Conservation (phyloP, 169 alveolate species). For the Cryptosporidium baileyi region DNA sequence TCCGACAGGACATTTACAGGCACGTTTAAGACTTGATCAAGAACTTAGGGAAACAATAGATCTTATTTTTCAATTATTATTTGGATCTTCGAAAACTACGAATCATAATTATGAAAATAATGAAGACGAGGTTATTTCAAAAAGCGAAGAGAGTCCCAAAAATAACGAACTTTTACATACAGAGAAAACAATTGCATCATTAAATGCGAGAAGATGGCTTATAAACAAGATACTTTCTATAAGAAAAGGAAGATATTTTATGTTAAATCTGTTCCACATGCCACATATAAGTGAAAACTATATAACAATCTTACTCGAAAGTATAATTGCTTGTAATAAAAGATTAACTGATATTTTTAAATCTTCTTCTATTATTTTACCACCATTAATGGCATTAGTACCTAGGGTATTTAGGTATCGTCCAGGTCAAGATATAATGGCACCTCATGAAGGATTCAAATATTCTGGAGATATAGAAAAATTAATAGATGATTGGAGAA, state of each 20-base stretch:
- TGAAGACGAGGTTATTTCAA: not conserved
- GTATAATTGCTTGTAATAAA: constrained; percentile 11
- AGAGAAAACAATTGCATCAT: constrained; percentile 7
- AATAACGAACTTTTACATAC: not conserved
- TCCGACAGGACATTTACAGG: constrained; percentile 67
- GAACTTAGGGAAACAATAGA: constrained; percentile 51
- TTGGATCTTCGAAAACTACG: constrained; percentile 12
- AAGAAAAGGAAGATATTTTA: constrained; percentile 51
- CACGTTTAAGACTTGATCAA: constrained; percentile 58
- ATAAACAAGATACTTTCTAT: constrained; percentile 25
- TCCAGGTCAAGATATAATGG: constrained; percentile 43
- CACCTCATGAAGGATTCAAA: constrained; percentile 45
- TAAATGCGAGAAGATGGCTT: constrained; percentile 63
- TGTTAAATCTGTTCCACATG: constrained; percentile 45
- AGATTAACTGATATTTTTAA: constrained; percentile 8
- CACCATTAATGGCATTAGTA: constrained; percentile 61
- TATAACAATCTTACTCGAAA: constrained; percentile 24
- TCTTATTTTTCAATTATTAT: constrained; percentile 31
- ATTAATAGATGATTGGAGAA: constrained; percentile 19
- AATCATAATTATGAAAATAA: not conserved
- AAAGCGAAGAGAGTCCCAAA: not conserved
- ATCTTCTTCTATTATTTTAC: constrained; percentile 32
- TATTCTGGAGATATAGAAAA: constrained; percentile 17
- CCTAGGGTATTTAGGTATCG: constrained; percentile 62
- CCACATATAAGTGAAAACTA: constrained; percentile 56